Base-by-base conservation (phyloP, 1,284 basidiomycete genomes). In the Naganishia liquefaciens region DNA sequence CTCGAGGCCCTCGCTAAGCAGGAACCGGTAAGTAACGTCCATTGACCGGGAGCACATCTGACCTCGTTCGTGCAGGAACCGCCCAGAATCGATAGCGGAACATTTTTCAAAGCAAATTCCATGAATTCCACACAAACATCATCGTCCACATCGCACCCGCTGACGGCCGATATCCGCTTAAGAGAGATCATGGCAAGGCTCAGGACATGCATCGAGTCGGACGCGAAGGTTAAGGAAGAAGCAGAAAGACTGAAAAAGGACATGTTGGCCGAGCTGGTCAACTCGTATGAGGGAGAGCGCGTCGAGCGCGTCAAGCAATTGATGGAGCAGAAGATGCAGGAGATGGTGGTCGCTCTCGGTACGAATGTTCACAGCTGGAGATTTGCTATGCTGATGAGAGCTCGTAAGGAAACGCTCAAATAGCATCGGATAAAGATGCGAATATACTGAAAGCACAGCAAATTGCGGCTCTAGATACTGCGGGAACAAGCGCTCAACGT, bases 1-100 rank as follows among this genome's bases (percentile, higher is more conserved):
- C 78, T 88, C 30, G 62, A 77, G 10, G 74, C 76, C 0, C 68
- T 71, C 11, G 69, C 73, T 3, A 67, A 58, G 6, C 74, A 71
- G 17, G 67, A 70, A 55, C 72, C 76, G 40, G 77, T 79, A 50
- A 28, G 73, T 68, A 6, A 47, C 25, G 28, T 7, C 13, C 25
- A 9, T 21, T 25, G 13, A 19, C 7, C 33, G 55, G 28, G 7
- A 37, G 33, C 33, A 37, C 33, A n/a, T 19, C 61, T 50, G 27
- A 54, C 25, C 47, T 37, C 28, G 27, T 54, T 40, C 19, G 9
- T 13, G 30, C 50, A 69, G 55, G 64, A 63, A 42, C 61, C 58
- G 27, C 28, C 43, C 25, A 47, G 62, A 62, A 46, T 61, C 58
- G 68, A 55, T 23, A 49, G 63, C 4, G 54, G 58, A 2, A 58